phyloP scores from a whole-genome alignment of 1,139 yeast species.

The Geotrichum bryndzae region DNA sequence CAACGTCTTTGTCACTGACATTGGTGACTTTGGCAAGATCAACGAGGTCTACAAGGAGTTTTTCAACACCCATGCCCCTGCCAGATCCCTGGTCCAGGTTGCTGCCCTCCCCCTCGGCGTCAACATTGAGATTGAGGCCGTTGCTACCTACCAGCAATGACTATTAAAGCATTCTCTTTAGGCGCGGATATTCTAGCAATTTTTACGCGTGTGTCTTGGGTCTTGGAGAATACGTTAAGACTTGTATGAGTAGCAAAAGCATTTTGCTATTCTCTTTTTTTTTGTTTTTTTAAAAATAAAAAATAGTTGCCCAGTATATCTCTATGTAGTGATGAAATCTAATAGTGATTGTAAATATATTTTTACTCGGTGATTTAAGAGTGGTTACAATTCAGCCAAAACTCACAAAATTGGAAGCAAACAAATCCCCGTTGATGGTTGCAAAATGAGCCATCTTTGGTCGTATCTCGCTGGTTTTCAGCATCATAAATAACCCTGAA shows the following conservation, averaged over 20 bases:
- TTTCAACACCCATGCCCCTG: constrained; percentile 80
- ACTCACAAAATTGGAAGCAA: neutral
- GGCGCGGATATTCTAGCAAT: neutral
- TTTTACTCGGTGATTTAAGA: neutral
- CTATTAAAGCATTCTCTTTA: neutral
- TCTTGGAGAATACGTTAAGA: neutral
- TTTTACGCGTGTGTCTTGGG: neutral
- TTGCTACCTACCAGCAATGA: constrained; percentile 43
- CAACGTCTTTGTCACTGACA: constrained; percentile 82
- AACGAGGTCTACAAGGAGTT: constrained; percentile 78
- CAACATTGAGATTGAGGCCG: constrained; percentile 62
- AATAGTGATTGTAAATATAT: neutral
- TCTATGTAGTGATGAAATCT: neutral
- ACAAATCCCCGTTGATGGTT: neutral
- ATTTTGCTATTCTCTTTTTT: neutral
- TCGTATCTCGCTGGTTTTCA: no score
- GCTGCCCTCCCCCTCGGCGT: constrained; percentile 79
- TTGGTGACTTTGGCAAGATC: constrained; percentile 73
- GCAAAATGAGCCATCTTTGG: neutral
- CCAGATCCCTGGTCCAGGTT: constrained; percentile 94
- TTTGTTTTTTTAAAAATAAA: neutral
- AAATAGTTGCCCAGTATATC: neutral
- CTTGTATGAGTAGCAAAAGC: neutral
- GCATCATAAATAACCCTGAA: no score
- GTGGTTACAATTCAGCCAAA: no score